Conservation (phyloP, 345 rosid genomes). For the Citrus maxima region DNA sequence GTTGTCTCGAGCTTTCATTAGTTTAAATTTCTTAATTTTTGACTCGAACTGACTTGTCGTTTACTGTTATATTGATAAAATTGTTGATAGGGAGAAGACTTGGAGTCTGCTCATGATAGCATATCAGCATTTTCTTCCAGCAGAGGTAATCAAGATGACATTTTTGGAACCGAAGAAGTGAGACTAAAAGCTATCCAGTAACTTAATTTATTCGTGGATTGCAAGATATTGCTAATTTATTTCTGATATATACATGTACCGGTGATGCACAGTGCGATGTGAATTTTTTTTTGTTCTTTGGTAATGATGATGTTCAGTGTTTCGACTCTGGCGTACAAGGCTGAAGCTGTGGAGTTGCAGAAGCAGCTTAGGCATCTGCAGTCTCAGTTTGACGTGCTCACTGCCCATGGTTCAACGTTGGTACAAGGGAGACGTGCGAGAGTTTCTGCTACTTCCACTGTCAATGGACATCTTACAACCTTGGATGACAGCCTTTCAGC, state of each 20-base stretch:
- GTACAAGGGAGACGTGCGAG: slow-evolving; percentile 90
- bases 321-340: slow-evolving; percentile 63
- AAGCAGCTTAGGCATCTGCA: slow-evolving; percentile 78
- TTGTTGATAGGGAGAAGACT: slow-evolving; percentile 67
- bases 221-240: background rate
- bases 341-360: slow-evolving; percentile 84
- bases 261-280: background rate
- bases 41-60: slow-evolving; percentile 79
- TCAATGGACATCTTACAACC: slow-evolving; percentile 71
- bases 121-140: slow-evolving; percentile 85
- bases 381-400: slow-evolving; percentile 76
- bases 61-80: background rate
- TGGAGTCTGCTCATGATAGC: slow-evolving; percentile 91
- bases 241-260: background rate
- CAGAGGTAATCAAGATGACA: slow-evolving; percentile 85
- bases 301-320: slow-evolving; percentile 34
- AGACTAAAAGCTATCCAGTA: slow-evolving; percentile 76
- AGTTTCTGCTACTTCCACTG: slow-evolving; percentile 85
- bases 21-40: slow-evolving; percentile 33
- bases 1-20: background rate
- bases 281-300: background rate
- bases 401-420: slow-evolving; percentile 73
- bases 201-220: background rate
- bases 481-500: slow-evolving; percentile 84
- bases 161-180: slow-evolving; percentile 81